A percentile compares a stretch with the other conserved stretches of the same genome.
These are phyloP conservation scores for Graphilbum ipis-grandicollis DNA, from an alignment of 2,329 filamentous ascomycete species.

Conservation along the genomic window DNA sequence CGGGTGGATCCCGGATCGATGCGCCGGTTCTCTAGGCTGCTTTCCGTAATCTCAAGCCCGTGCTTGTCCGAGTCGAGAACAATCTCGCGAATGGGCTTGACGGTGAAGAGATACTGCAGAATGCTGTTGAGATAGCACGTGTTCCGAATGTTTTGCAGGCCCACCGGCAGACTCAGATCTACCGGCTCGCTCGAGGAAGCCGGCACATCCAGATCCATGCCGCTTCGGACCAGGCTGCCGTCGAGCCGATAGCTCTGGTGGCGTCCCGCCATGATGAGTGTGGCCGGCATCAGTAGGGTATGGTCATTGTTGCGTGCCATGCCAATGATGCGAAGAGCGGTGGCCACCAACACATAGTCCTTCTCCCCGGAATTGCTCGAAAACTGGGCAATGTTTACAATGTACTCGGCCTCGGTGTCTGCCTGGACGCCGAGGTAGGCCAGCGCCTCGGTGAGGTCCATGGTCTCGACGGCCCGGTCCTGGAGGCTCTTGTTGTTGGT, in stretches of 20 bases:
- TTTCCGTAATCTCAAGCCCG: constrained; percentile 48
- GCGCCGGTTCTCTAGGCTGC: constrained; percentile 35
- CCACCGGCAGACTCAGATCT: constrained; percentile 52
- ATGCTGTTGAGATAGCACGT: constrained; percentile 97
- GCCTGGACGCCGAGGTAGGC: constrained; percentile 19
- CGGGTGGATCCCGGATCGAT: constrained; percentile 21
- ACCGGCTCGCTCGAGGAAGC: constrained; percentile 9
- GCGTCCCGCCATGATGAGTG: constrained; percentile 3
- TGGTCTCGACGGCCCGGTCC: constrained; percentile 5
- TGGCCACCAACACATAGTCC: constrained; percentile 7
- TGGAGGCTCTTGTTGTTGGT: constrained; percentile 8
- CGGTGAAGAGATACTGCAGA: constrained; percentile 85
- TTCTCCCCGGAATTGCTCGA: constrained; percentile 3
- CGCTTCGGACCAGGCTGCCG: neutral
- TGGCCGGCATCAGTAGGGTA: neutral
- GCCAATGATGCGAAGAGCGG: constrained; percentile 6
- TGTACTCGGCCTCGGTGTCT: constrained; percentile 16
- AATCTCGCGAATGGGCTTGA: constrained; percentile 64
- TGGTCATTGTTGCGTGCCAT: constrained; percentile 3
- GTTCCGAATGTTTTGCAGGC: constrained; percentile 85
- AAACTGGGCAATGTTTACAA: constrained; percentile 11
- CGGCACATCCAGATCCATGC: neutral
- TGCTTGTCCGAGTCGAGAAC: constrained; percentile 59
- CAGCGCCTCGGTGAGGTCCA: constrained; percentile 21
- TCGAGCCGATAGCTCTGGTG: constrained; percentile 4